Base-by-base conservation (phyloP, 2,329 filamentous ascomycete species). In the Fusarium clavum region DNA sequence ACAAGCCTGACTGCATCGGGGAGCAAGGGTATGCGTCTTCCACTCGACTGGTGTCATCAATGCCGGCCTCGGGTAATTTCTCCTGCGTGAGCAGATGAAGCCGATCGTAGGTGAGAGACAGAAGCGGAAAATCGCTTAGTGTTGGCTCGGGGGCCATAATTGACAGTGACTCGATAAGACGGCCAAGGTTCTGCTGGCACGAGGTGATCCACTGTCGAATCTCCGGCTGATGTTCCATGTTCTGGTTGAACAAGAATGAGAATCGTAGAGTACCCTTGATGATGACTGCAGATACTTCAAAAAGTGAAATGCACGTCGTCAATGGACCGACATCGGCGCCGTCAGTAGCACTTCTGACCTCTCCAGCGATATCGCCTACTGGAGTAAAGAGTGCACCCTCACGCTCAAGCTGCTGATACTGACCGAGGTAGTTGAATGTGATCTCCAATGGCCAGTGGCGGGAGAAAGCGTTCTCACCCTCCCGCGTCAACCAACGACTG, bases 281-380 rank as follows among this genome's bases (percentile, higher is more conserved):
- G 22, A 85, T 77, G 52, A 81, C 80, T 14, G 83, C 80, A 7
- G 81, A 83, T 20, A 85, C 77, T 64, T 86, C 84, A 24, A 86
- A 85, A 2, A 84, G 70, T 1, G 84, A 81, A n/a, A 85, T 83
- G 25, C 70, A 69, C n/a, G 64, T 41, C 8, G 70, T 60, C 5
- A 57, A 2, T 7, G 61, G 41, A 3, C 70, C 70, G 1, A 73
- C 8, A 2, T 73, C 70, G 24, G 70, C 61, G 2, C 71, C 70
- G 6, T 61, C 46, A 1, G 29, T 67, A 1, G 71, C 70, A 30
- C 57, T 57, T 2, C 41, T 71, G 2, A 71, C 49, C 38, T 71
- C 69, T 6, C 69, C 69, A 0, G 70, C 70, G 14, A 74, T 74
- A 0, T 61, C 65, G 1, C 61, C 47, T 3, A 47, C n/a, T 1